A percentile compares a stretch with the other conserved stretches of the same genome.
Conservation (phyloP, 192 early-diverging fungal genomes). For the Coemansia sp. region DNA sequence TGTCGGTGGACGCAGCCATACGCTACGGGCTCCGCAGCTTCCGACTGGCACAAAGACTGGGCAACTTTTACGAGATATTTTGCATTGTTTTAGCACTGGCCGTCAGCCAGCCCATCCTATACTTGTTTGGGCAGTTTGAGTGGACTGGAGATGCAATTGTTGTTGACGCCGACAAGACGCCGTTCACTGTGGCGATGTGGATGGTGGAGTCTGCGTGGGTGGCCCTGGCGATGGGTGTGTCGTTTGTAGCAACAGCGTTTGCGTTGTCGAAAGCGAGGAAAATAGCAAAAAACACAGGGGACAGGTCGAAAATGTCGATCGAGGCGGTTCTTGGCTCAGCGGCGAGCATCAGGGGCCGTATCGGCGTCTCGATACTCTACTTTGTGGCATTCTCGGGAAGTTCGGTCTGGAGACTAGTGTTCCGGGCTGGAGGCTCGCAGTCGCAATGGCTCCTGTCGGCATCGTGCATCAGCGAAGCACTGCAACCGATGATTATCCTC, state of each 20-base stretch:
- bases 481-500: constrained; percentile 17
- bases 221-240: constrained; percentile 3
- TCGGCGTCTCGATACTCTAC: constrained; percentile 19
- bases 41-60: constrained; percentile 21
- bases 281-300: constrained; percentile 1
- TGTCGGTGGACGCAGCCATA: constrained; percentile 28
- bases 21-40: constrained; percentile 44
- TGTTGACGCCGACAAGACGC: not conserved
- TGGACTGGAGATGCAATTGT: constrained; percentile 18
- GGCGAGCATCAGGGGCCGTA: constrained; percentile 19
- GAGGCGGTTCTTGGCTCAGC: constrained; percentile 24
- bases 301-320: constrained; percentile 6
- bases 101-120: constrained; percentile 32
- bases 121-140: constrained; percentile 20
- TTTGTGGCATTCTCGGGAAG: not conserved
- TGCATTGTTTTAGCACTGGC: constrained; percentile 15
- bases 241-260: constrained; percentile 6
- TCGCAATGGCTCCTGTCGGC: constrained; percentile 16
- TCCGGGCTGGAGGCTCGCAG: constrained; percentile 23
- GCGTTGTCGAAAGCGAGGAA: constrained; percentile 29
- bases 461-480: constrained; percentile 16
- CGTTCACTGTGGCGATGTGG: constrained; percentile 26
- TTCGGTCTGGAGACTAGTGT: constrained; percentile 17
- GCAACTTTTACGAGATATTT: constrained; percentile 19
- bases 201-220: constrained; percentile 30